Evolutionary conservation across 2,329 filamentous ascomycete species (phyloP).

Genomic region (Talaromyces sp.): DNA sequence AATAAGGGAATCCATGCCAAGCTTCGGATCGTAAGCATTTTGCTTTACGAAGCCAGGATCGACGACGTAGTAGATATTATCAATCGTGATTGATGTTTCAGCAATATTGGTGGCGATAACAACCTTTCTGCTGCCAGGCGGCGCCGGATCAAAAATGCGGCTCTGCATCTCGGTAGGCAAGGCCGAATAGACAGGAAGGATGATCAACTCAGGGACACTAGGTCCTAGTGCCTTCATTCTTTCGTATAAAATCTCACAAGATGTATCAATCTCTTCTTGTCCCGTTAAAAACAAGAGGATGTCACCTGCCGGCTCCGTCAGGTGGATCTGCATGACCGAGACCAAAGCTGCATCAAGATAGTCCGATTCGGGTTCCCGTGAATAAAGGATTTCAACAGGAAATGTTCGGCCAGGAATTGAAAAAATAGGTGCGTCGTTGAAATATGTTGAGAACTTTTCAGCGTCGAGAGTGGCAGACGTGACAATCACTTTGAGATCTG

Average conservation of each 20-base stretch:
- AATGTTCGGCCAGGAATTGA: slow-evolving; percentile 92
- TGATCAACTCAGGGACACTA: slow-evolving; percentile 83
- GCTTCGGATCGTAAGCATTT: slow-evolving; percentile 91
- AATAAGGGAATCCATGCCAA: slow-evolving; percentile 94
- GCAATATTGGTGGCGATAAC: slow-evolving; percentile 98
- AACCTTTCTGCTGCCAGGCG: slow-evolving; percentile 79
- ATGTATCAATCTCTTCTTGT: slow-evolving; percentile 95
- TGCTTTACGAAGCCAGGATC: slow-evolving; percentile 98
- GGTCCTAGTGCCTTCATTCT: slow-evolving; percentile 94
- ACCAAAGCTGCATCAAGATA: slow-evolving; percentile 92
- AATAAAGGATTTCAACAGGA: slow-evolving; percentile 95
- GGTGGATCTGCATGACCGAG: slow-evolving; percentile 96
- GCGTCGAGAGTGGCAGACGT: slow-evolving; percentile 95
- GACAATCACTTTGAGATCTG: slow-evolving; percentile 90
- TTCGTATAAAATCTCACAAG: slow-evolving; percentile 86
- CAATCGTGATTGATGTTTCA: slow-evolving; percentile 95
- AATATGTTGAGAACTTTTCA: slow-evolving; percentile 95
- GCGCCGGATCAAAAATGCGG: slow-evolving; percentile 88
- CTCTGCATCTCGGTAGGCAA: slow-evolving; percentile 91
- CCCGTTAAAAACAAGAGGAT: slow-evolving; percentile 96
- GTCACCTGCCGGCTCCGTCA: slow-evolving; percentile 86
- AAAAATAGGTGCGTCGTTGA: slow-evolving; percentile 93
- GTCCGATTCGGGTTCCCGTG: slow-evolving; percentile 87
- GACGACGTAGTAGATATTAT: slow-evolving; percentile 95
- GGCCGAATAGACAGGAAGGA: slow-evolving; percentile 93